phyloP scores from a whole-genome alignment of 139 green algal species.

The Bryopsis sp. region DNA sequence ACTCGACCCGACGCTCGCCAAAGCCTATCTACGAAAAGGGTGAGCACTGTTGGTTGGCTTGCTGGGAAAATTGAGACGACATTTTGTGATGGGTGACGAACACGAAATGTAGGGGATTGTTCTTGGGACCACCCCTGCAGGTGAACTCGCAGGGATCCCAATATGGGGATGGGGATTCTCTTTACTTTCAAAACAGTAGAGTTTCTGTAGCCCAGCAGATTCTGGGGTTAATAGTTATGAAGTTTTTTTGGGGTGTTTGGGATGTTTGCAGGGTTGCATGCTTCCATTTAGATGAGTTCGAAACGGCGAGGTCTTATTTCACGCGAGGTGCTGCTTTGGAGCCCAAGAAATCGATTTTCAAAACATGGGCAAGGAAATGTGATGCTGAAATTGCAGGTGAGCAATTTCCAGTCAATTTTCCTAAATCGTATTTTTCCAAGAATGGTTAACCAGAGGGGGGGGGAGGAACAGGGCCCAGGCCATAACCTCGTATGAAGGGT shows the following conservation, averaged over 20 bases:
- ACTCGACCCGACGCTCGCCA: slow-evolving; percentile 38
- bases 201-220: not conserved
- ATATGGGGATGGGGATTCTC: too few relatives aligned
- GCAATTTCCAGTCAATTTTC: not conserved
- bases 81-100: too few relatives aligned
- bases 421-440: too few relatives aligned
- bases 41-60: slow-evolving; percentile 4
- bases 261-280: slow-evolving; percentile 38
- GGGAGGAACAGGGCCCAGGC: too few relatives aligned
- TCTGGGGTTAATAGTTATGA: too few relatives aligned
- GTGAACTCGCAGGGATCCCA: too few relatives aligned
- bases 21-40: slow-evolving; percentile 59
- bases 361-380: slow-evolving; percentile 64
- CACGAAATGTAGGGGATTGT: too few relatives aligned
- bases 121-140: too few relatives aligned
- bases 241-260: too few relatives aligned
- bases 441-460: too few relatives aligned
- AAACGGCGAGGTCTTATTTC: slow-evolving; percentile 70
- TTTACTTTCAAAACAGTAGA: not conserved
- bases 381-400: slow-evolving; percentile 63
- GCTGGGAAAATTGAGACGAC: too few relatives aligned
- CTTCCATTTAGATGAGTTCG: slow-evolving; percentile 83
- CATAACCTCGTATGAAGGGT: too few relatives aligned
- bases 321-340: slow-evolving; percentile 39
- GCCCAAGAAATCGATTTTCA: slow-evolving; percentile 39